A percentile compares a stretch with the other conserved stretches of the same genome.
These are phyloP conservation scores for Skeletonema grethae DNA, from an alignment of 108 stramenopile species.

Conservation along the genomic window DNA sequence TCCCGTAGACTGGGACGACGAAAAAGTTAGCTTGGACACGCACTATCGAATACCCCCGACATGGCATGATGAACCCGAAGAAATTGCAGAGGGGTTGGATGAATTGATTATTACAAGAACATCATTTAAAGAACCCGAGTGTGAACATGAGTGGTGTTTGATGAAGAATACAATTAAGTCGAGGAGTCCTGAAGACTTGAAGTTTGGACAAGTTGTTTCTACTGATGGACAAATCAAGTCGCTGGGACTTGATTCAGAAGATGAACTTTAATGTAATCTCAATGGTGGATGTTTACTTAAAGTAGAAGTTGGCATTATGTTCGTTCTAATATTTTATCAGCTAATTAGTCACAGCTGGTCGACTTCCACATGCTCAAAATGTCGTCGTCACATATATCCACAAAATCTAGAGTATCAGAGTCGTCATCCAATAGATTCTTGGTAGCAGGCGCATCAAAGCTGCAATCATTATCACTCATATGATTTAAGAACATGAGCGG, in stretches of 20 bases:
- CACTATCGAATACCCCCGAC: slow-evolving; percentile 70
- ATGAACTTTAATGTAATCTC: not conserved
- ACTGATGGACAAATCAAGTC: not conserved
- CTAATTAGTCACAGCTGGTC: too few relatives aligned
- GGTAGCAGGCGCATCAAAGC: not conserved
- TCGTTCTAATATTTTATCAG: too few relatives aligned
- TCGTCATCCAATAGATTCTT: not conserved
- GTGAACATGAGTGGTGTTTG: slow-evolving; percentile 72
- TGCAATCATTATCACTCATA: slow-evolving; percentile 5
- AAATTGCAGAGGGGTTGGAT: slow-evolving; percentile 26
- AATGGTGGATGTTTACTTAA: not conserved
- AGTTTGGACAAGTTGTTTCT: slow-evolving; percentile 57
- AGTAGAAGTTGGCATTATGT: too few relatives aligned
- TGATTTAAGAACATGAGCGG: not conserved
- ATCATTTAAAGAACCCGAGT: slow-evolving; percentile 67
- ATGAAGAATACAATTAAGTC: slow-evolving; percentile 56
- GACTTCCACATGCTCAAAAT: slow-evolving; percentile 10
- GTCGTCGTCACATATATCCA: slow-evolving; percentile 42
- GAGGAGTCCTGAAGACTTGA: slow-evolving; percentile 75
- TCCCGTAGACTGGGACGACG: slow-evolving; percentile 59
- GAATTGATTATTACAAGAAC: slow-evolving; percentile 61
- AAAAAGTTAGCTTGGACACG: slow-evolving; percentile 43
- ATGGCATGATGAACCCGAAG: slow-evolving; percentile 42
- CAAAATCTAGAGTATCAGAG: not conserved
- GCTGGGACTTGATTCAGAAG: not conserved